Evolutionary conservation across 2,329 filamentous ascomycete species (phyloP), one percentile per base, ranked within the genome.

Genomic region (Mycosphaerelloides madeirae): DNA sequence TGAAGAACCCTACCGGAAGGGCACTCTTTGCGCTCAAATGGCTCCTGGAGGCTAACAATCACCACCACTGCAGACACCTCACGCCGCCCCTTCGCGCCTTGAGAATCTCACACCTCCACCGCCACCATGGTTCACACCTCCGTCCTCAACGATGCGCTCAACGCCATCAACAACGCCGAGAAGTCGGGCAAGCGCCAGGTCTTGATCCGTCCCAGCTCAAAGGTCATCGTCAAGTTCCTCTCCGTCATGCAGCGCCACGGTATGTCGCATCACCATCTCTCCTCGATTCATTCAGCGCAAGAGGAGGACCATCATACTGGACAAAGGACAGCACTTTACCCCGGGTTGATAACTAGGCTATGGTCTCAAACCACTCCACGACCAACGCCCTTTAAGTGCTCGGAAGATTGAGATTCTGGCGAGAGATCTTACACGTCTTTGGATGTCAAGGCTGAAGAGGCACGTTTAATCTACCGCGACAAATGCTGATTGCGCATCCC

Each of bases 301-400:
- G 48, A 53, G 45, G 41, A 31, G 52, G 52, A 46, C 14, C 37
- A 8, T 9, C 16, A 37, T 22, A n/a, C 12, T 29, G n/a, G 31
- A 19, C 31, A 7, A 35, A 20, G 25, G 28, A 31, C 11, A 35
- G 28, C 19, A 40, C 25, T 32, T 29, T 31, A 50, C 44, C 41
- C 93, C 93, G 91, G 90, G 85, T 85, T 96, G 88, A 97, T 97
- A 97, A 97, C 93, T 98, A 95, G 91, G 87, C 85, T 84, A 88
- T 81, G 82, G 84, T 91, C 84, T 84, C 81, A 81, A 80, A 62
- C 61, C 54, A 46, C 64, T 78, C 69, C 74, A 96, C 89, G 87
- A 85, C 83, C 79, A 84, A 83, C 88, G 91, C 88, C 90, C 88
- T 98, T 97, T 98, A 97, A 97, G 83, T 94, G 83, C 82, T 88